phyloP scores from a whole-genome alignment of 75 land plant species.

The Pinus taeda region DNA sequence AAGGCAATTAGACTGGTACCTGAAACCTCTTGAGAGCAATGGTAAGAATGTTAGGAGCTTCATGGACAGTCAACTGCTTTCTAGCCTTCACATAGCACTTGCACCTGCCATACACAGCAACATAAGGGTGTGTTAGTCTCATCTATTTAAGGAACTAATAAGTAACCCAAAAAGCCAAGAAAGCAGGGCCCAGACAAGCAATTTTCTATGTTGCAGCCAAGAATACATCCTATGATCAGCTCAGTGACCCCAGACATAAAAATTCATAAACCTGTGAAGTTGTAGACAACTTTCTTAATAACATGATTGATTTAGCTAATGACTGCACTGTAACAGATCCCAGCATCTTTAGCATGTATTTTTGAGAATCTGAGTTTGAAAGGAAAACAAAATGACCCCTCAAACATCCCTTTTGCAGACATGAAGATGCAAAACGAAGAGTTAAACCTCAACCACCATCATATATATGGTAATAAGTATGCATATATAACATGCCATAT shows the following conservation, averaged over 20 bases:
- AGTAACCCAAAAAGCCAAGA: not conserved
- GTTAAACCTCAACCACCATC: too few species aligned
- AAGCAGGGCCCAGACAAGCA: not conserved
- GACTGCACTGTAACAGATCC: not conserved
- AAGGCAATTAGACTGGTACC: slow-evolving; percentile 34
- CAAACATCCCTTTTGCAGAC: too few species aligned
- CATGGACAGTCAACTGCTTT: slow-evolving; percentile 72
- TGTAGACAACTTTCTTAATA: not conserved
- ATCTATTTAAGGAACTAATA: not conserved
- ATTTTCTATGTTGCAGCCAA: not conserved
- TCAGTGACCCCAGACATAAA: not conserved
- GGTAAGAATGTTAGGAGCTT: slow-evolving; percentile 90
- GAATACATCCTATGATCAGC: not conserved
- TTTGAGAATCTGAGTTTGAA: too few species aligned
- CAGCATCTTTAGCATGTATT: not conserved
- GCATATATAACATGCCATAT: too few species aligned
- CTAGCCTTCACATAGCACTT: slow-evolving; percentile 82
- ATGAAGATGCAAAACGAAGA: too few species aligned
- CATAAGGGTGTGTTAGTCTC: not conserved
- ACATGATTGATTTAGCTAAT: too few species aligned
- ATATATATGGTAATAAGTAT: too few species aligned
- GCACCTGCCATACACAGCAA: slow-evolving; percentile 44
- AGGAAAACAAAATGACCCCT: too few species aligned
- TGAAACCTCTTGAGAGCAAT: slow-evolving; percentile 88
- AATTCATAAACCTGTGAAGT: not conserved